phyloP scores from a whole-genome alignment of 83 land plant genomes.

The Picea abies region DNA sequence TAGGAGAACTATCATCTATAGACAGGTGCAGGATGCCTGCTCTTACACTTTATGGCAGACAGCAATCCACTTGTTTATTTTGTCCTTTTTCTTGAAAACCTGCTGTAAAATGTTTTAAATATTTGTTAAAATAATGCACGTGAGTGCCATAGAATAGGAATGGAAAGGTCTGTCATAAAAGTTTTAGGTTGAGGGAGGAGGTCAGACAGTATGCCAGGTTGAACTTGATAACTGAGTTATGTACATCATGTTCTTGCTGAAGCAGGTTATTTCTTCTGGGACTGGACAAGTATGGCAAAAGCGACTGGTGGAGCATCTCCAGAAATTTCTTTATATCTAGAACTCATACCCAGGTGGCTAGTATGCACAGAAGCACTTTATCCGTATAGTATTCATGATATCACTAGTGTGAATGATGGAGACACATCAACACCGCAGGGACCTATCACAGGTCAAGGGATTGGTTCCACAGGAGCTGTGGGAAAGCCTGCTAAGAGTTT shows the following conservation, averaged over 20 bases:
- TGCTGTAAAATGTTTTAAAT: no score
- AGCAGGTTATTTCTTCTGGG: constrained; percentile 82
- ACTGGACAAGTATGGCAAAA: constrained; percentile 87
- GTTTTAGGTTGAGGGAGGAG: no score
- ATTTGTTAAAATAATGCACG: no score
- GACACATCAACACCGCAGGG: constrained; percentile 54
- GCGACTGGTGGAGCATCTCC: constrained; percentile 95
- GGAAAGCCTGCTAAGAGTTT: constrained; percentile 43
- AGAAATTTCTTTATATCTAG: constrained; percentile 83
- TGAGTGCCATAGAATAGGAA: no score
- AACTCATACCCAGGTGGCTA: constrained; percentile 94
- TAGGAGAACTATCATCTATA: no score
- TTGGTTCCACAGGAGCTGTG: constrained; percentile 28
- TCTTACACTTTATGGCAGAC: no score
- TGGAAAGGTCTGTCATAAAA: no score
- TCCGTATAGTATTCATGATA: constrained; percentile 90
- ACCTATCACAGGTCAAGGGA: constrained; percentile 74
- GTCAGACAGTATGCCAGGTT: no score
- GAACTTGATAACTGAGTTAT: no score
- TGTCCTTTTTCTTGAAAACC: no score
- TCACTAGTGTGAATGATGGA: constrained; percentile 67
- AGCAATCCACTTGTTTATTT: no score
- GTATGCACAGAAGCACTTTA: constrained; percentile 96
- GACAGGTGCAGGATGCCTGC: no score
- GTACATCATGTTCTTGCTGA: neutral